Conservation (phyloP, 2,329 filamentous ascomycete species). For the Penicillium sp. region DNA sequence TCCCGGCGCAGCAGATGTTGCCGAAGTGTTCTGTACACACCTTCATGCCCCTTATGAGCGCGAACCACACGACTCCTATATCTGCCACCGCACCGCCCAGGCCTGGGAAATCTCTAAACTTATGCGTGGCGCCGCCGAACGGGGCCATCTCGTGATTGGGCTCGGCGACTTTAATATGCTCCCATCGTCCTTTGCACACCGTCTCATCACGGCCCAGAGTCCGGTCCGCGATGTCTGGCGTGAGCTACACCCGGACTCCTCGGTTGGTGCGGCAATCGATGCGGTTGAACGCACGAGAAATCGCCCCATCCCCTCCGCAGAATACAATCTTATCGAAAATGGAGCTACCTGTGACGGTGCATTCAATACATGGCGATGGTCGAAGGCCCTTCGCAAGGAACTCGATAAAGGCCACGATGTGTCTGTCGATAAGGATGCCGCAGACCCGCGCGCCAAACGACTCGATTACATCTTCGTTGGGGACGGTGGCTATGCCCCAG, state of each 20-base stretch:
- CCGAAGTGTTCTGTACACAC: constrained; percentile 94
- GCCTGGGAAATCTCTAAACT: constrained; percentile 94
- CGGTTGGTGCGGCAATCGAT: constrained; percentile 73
- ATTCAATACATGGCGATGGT: constrained; percentile 94
- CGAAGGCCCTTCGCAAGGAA: constrained; percentile 68
- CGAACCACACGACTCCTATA: constrained; percentile 79
- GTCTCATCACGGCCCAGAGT: constrained; percentile 76
- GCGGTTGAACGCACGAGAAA: constrained; percentile 68
- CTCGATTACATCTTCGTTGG: constrained; percentile 93
- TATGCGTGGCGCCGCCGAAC: constrained; percentile 77
- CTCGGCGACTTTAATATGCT: constrained; percentile 97
- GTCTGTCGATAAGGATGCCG: constrained; percentile 65
- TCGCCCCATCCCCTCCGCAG: constrained; percentile 72
- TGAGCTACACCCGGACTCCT: constrained; percentile 79
- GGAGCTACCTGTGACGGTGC: constrained; percentile 85
- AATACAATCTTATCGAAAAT: constrained; percentile 77
- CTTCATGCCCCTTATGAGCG: constrained; percentile 85
- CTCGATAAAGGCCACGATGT: constrained; percentile 69
- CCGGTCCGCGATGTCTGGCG: constrained; percentile 85
- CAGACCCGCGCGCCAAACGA: constrained; percentile 78
- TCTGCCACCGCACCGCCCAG: constrained; percentile 88
- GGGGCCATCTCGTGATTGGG: constrained; percentile 81
- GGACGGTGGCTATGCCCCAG: constrained; percentile 49
- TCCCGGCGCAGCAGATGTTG: constrained; percentile 64
- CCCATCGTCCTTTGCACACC: constrained; percentile 82